Percentiles rank a stretch among this genome's conserved stretches.
These are phyloP conservation scores for Elsinoe arachidis DNA, from an alignment of 2,329 filamentous ascomycete genomes.

Conservation along the genomic window DNA sequence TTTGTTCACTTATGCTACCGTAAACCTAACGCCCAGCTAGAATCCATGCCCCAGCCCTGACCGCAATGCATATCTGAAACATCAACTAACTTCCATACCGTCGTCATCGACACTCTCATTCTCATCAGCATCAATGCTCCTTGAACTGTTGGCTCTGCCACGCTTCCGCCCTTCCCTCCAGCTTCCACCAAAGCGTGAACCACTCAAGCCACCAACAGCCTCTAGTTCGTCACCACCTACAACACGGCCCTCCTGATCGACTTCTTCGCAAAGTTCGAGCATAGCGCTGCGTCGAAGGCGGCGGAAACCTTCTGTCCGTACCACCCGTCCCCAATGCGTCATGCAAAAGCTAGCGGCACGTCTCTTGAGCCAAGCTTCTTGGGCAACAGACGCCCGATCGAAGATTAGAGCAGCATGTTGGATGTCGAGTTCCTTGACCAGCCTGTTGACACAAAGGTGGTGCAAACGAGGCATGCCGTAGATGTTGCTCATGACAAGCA, in stretches of 20 bases:
- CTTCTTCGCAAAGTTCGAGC: slow-evolving; percentile 86
- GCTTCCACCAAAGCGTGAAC: slow-evolving; percentile 37
- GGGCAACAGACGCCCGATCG: slow-evolving; percentile 84
- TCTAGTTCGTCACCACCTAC: slow-evolving; percentile 79
- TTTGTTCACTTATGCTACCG: background rate
- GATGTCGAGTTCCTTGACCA: slow-evolving; percentile 85
- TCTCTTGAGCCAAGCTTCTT: slow-evolving; percentile 87
- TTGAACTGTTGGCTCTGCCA: slow-evolving; percentile 34
- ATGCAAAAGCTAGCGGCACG: slow-evolving; percentile 83
- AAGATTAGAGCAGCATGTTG: slow-evolving; percentile 93
- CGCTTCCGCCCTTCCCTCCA: slow-evolving; percentile 35
- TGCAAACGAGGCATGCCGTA: slow-evolving; percentile 95
- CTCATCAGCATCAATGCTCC: slow-evolving; percentile 27
- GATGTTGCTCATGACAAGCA: slow-evolving; percentile 95
- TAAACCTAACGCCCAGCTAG: slow-evolving; percentile 4
- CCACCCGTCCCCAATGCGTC: slow-evolving; percentile 88
- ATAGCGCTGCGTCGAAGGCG: slow-evolving; percentile 69
- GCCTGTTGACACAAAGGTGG: slow-evolving; percentile 79
- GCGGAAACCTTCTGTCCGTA: slow-evolving; percentile 80
- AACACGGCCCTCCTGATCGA: slow-evolving; percentile 86
- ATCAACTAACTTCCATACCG: slow-evolving; percentile 24
- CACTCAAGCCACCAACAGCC: slow-evolving; percentile 46
- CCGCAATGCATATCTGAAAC: background rate
- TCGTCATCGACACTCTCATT: slow-evolving; percentile 23
- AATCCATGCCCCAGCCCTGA: background rate